Base-by-base conservation (phyloP, 305 asterid species). In the Fraxinus floribunda region DNA sequence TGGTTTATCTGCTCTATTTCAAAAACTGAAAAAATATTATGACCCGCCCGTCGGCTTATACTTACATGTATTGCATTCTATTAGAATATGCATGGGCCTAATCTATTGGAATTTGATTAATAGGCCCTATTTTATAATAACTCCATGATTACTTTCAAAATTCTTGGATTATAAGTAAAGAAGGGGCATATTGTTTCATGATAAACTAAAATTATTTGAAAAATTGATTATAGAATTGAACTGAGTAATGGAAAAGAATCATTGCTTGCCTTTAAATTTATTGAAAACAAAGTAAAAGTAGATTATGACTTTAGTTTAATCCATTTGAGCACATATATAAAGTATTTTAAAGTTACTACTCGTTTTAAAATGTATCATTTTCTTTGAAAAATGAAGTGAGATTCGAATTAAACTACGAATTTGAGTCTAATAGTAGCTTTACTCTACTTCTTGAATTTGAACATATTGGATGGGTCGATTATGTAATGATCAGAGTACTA, bases 71-170 rank as follows among this genome's bases (percentile, higher is more conserved):
- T 36, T 36, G 8, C 39, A 36, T 36, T 36, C 39, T 36, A 5
- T 38, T 38, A 38, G 55, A 44, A 10, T 44, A 44, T 38, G 55
- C n/a, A 10, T 11, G 55, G 55, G 55, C 15, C 72, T 20, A 26
- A 26, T 26, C 29, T 26, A 26, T 26, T 26, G 29, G 29, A 26
- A 26, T 26, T 26, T 26, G 29, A 26, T 26, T 26, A 26, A 26
- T 26, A 26, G 29, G 29, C 29, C 29, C 29, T 26, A 26, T 26
- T 26, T 62, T 62, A 71, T 78, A 81, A 83, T 77, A 83, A 35
- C 76, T 18, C 64, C 7, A 81, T 83, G 78, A 81, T 82, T 80
- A 74, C 78, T 46, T 76, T 72, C 8, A 8, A 71, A 35, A 83
- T 77, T 78, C 75, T 85, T 83, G 35, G 15, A 9, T 75, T 74